A percentile compares a stretch with the other conserved stretches of the same genome.
Evolutionary conservation across 2,329 filamentous ascomycete species (phyloP).

Genomic region (Geosmithia putterillii): DNA sequence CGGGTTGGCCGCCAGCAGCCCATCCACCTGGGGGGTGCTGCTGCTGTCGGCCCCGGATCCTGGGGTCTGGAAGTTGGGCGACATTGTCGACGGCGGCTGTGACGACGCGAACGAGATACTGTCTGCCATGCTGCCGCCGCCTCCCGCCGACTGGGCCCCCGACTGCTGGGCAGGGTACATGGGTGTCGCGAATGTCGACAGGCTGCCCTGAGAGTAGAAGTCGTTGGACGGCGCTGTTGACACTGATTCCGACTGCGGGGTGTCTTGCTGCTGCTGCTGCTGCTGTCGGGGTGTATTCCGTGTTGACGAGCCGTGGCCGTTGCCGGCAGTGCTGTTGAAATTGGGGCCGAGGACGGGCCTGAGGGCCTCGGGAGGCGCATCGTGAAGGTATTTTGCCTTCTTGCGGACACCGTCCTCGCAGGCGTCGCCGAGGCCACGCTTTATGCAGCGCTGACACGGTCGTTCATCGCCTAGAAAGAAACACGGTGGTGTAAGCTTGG

Average conservation of each 20-base stretch:
- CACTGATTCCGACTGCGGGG: not conserved
- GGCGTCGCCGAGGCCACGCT: constrained; percentile 77
- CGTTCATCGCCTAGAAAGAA: constrained; percentile 68
- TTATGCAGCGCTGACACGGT: constrained; percentile 87
- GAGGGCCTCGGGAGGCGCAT: constrained; percentile 81
- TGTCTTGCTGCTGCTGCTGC: constrained; percentile 28
- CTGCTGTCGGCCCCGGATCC: constrained; percentile 29
- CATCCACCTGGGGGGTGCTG: constrained; percentile 29
- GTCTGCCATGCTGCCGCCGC: constrained; percentile 40
- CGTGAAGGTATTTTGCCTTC: constrained; percentile 97
- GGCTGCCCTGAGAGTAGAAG: constrained; percentile 35
- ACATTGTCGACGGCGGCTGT: constrained; percentile 42
- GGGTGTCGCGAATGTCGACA: constrained; percentile 27
- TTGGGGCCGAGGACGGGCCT: constrained; percentile 70
- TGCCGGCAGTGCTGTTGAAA: constrained; percentile 45
- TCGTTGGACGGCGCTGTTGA: constrained; percentile 24
- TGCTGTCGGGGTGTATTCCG: constrained; percentile 31
- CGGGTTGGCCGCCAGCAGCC: constrained; percentile 34
- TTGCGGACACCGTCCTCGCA: constrained; percentile 96
- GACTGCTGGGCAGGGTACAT: constrained; percentile 28
- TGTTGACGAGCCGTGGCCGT: not conserved
- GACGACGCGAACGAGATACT: not conserved
- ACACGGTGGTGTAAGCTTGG: constrained; percentile 1
- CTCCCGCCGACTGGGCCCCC: constrained; percentile 43
- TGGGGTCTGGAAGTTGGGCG: constrained; percentile 52